Evolutionary conservation across 768 basidiomycete genomes (phyloP), one percentile per base, ranked within the genome.

Genomic region (Hypsizygus marmoreus): DNA sequence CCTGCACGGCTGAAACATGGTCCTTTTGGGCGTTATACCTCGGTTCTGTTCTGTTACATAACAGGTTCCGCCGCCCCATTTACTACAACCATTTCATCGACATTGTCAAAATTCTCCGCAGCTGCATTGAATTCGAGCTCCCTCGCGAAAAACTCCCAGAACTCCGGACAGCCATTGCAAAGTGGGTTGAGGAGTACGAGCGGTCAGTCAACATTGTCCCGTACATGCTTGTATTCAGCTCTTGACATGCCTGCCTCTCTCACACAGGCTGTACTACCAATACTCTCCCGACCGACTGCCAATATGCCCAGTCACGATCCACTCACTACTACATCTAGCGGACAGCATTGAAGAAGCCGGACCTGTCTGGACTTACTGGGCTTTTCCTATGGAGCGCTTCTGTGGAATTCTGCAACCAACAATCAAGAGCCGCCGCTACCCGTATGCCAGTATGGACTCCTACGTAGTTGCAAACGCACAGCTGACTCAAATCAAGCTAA

Each of bases 11-110:
- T 2, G 50, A 59, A 13, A 54, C 37, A 48, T 57, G 46, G 50
- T 55, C 51, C n/a, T 55, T 55, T 43, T 58, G 51, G 64, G 50
- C 43, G 20, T 49, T 51, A 3, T 63, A 62, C 50, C 45, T 68
- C 37, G 54, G 54, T 25, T 54, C 60, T 33, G 38, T 56, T 24
- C 42, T 56, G 7, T 36, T 56, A 16, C 37, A 34, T 1, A 8
- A 50, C 7, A 46, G 56, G 1, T 74, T 74, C 52, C 4, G 4
- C 2, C 39, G 57, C 1, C 22, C n/a, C 0, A 54, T 36, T 1
- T 74, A 71, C 49, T 74, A 67, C 42, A 45, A 62, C 1, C 72
- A 75, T 50, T 73, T 73, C 38, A 40, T 73, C 10, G 14, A 59
- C 4, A 64, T 48, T n/a, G 64, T 72, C 7, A 34, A 53, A 8